A percentile compares a stretch with the other conserved stretches of the same genome.
Evolutionary conservation across 2,329 filamentous ascomycete species (phyloP).

Genomic region (Aspergillus arachidicola): DNA sequence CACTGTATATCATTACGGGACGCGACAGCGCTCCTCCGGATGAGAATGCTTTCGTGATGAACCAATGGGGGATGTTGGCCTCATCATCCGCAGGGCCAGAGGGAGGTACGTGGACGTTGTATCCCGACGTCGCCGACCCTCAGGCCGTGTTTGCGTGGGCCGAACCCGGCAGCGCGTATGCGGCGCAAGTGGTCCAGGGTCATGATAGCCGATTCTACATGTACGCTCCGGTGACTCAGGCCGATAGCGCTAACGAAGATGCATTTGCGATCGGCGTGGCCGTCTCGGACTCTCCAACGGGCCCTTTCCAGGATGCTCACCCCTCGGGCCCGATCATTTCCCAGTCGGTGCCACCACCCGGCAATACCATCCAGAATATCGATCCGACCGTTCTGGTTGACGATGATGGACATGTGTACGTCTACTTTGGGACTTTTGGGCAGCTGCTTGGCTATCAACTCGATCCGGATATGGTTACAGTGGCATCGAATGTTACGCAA

Average conservation of each 20-base stretch:
- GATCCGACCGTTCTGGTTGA: constrained; percentile 7
- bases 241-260: not conserved
- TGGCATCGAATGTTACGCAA: not conserved
- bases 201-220: constrained; percentile 4
- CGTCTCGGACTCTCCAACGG: not conserved
- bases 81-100: not conserved
- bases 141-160: constrained; percentile 1
- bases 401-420: constrained; percentile 6
- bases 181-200: constrained; percentile 3
- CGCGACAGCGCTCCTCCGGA: not conserved
- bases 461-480: constrained; percentile 5
- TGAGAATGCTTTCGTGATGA: constrained; percentile 5
- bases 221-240: constrained; percentile 4
- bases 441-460: constrained; percentile 2
- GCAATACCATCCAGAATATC: constrained; percentile 7
- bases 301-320: constrained; percentile 5
- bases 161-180: not conserved
- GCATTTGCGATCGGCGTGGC: constrained; percentile 6
- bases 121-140: constrained; percentile 1
- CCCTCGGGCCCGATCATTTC: constrained; percentile 7
- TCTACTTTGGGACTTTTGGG: constrained; percentile 8
- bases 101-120: constrained; percentile 1
- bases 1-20: constrained; percentile 7
- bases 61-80: constrained; percentile 5
- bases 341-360: constrained; percentile 1